Percentiles rank a stretch among this genome's conserved stretches.
phyloP scores from a whole-genome alignment of 1,139 yeast species.

The Kluyveromyces sp. region DNA sequence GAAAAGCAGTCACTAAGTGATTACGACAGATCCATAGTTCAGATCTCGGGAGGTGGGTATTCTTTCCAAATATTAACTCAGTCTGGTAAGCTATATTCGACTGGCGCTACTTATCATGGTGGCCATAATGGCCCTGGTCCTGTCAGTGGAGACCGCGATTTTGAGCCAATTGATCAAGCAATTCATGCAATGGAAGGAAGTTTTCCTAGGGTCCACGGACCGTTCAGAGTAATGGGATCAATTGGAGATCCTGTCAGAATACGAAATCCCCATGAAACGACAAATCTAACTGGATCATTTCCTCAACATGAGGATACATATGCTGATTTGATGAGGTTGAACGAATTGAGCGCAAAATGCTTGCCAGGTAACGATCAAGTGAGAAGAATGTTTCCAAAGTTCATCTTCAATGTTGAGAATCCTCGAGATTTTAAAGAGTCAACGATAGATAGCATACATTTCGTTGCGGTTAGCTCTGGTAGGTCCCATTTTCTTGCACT shows the following conservation, averaged over 20 bases:
- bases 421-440: conserved; percentile 11
- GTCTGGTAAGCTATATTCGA: conserved; percentile 46
- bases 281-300: conserved; percentile 14
- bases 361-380: conserved; percentile 25
- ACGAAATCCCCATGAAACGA: conserved; percentile 17
- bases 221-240: conserved; percentile 1
- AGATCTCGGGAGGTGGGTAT: conserved; percentile 61
- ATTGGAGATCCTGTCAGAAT: conserved; percentile 5
- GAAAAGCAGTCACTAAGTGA: conserved; percentile 21
- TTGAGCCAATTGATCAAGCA: conserved; percentile 27
- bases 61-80: conserved; percentile 55
- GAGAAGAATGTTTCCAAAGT: conserved; percentile 26
- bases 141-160: conserved; percentile 30
- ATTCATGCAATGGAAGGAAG: conserved; percentile 19
- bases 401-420: conserved; percentile 16
- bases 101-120: conserved; percentile 48
- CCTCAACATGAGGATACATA: conserved; percentile 22
- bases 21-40: conserved; percentile 40
- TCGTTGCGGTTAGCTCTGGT: conserved; percentile 55
- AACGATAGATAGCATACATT: conserved; percentile 26
- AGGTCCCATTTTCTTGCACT: conserved; percentile 60
- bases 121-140: conserved; percentile 36
- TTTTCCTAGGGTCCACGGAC: conserved; percentile 3
- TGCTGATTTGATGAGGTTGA: conserved; percentile 20
- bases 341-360: conserved; percentile 17